Evolutionary conservation across 371 early-diverging fungal species (phyloP), one percentile per base, ranked within the genome.

Genomic region (Mucor indicus): DNA sequence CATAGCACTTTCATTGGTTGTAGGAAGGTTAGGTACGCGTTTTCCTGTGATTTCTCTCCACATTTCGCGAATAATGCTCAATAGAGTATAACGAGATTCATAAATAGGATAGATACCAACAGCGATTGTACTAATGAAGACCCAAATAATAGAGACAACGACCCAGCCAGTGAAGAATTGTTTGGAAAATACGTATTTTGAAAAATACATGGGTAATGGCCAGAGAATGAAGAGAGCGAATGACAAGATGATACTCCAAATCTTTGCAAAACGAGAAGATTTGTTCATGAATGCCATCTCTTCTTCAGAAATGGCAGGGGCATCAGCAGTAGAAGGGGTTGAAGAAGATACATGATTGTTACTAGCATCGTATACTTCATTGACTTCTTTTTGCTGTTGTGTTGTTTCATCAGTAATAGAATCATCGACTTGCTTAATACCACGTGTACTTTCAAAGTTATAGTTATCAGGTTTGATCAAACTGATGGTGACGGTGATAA

Each of bases 111-210:
- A 82, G 27, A 85, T 46, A 15, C 77, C 79, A 19, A 83, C 83
- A 0, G 73, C 74, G 36, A 68, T 38, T 0, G 82, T 64, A 22
- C 81, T 72, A 25, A 70, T 57, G 38, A 84, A 69, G 8, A 76
- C 71, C 87, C 87, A 86, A 23, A 78, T 62, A 31, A 86, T 74
- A 24, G 79, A 72, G 2, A 86, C 67, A 1, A 76, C 53, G 3
- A 86, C 78, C 86, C 86, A 86, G 0, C 83, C 83, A 0, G 80
- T 81, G 50, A 86, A 86, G 68, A 86, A 86, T 0, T 65, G 53
- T 22, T 64, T 66, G 6, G 76, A 62, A 53, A 86, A 86, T 10
- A 86, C 80, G 43, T 86, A 86, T 8, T 65, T 62, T 0, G 81
- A 76, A 10, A 69, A 63, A 60, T 80, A 84, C 83, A 86, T 77